Evolutionary conservation across 768 basidiomycete genomes (phyloP).

Genomic region (Lactarius deliciosus): DNA sequence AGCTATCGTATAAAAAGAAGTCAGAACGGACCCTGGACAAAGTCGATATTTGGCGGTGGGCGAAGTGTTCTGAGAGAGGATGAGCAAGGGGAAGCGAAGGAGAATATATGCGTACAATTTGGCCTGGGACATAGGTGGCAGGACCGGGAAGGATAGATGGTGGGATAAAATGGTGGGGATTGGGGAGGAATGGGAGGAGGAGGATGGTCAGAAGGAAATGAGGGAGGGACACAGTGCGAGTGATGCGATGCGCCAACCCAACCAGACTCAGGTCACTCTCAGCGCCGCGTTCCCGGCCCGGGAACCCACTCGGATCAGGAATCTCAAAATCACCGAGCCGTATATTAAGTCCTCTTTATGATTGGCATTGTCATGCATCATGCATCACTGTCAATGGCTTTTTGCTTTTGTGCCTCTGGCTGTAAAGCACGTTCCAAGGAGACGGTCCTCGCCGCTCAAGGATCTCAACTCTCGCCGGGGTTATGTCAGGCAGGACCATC

Average conservation of each 20-base stretch:
- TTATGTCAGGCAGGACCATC: not conserved
- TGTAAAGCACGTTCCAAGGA: not conserved
- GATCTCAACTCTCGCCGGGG: too few relatives aligned
- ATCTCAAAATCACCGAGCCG: not conserved
- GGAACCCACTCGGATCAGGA: not conserved
- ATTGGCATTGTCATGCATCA: not conserved
- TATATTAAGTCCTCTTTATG: not conserved
- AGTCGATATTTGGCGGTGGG: conserved; percentile 87
- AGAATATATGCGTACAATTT: conserved; percentile 12
- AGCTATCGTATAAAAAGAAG: not conserved
- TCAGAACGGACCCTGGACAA: conserved; percentile 58
- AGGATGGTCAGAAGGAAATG: not conserved
- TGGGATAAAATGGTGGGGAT: not conserved
- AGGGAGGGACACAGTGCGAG: not conserved
- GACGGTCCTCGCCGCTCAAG: not conserved
- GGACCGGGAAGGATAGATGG: not conserved
- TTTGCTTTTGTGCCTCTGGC: not conserved
- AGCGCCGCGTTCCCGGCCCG: conserved; percentile 3
- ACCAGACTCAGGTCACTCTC: not conserved
- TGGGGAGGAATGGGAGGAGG: not conserved
- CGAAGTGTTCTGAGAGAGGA: conserved; percentile 61
- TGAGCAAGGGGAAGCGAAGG: not conserved
- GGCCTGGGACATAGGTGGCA: conserved; percentile 16
- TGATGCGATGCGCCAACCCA: not conserved
- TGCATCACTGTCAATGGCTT: not conserved